A percentile compares a stretch with the other conserved stretches of the same genome.
Conservation (phyloP, 2,329 filamentous ascomycete genomes). For the Fusarium citri region DNA sequence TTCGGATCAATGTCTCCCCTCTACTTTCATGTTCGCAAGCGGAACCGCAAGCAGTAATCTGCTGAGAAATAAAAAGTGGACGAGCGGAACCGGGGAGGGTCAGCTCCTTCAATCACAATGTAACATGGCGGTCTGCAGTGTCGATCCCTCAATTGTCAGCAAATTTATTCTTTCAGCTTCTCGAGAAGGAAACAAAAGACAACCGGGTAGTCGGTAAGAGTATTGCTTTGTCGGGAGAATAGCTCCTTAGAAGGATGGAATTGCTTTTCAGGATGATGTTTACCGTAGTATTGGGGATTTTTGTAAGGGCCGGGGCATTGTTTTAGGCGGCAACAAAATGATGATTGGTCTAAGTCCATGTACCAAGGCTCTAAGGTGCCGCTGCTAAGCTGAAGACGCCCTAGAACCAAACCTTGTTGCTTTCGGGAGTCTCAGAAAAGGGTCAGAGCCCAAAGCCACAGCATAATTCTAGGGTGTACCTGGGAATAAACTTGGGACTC, state of each 20-base stretch:
- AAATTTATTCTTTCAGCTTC: not conserved
- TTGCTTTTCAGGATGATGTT: not conserved
- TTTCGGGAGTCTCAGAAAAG: not conserved
- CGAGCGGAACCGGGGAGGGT: conserved; percentile 9
- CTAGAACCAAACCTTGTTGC: conserved; percentile 28
- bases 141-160: conserved; percentile 8
- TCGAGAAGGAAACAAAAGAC: not conserved
- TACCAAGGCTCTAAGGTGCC: not conserved
- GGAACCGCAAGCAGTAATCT: conserved; percentile 31
- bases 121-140: not conserved
- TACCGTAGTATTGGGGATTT: not conserved
- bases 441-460: not conserved
- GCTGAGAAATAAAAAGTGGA: not conserved
- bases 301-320: not conserved
- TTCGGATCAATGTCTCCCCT: not conserved
- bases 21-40: not conserved
- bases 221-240: not conserved
- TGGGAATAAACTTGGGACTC: not conserved
- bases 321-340: not conserved
- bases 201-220: not conserved
- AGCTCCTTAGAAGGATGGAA: not conserved
- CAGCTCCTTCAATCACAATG: not conserved
- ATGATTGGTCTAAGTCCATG: conserved; percentile 1
- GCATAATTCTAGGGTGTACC: not conserved
- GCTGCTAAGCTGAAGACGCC: conserved; percentile 4